These are phyloP conservation scores for Pelargonium fulgidum DNA, from an alignment of 441 rosid genomes.

Conservation along the genomic window DNA sequence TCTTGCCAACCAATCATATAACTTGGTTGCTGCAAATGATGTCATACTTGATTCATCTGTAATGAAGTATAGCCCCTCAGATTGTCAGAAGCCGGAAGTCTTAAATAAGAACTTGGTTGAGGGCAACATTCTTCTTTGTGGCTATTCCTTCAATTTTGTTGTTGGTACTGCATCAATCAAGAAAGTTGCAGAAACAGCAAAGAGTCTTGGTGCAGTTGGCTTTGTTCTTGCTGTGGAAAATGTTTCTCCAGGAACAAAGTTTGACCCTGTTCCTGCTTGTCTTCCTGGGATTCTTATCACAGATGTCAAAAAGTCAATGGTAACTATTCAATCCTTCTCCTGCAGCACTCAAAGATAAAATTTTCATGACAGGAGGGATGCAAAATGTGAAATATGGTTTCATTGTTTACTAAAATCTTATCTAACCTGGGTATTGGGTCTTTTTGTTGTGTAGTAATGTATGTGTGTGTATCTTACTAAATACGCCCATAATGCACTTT, in stretches of 20 bases:
- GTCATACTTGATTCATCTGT: conserved; percentile 34
- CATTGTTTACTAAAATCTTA: not conserved
- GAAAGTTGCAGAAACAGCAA: conserved; percentile 26
- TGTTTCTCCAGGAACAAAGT: conserved; percentile 89
- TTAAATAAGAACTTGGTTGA: conserved; percentile 23
- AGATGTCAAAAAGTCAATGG: conserved; percentile 27
- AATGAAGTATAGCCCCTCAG: conserved; percentile 23
- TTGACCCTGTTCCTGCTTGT: conserved; percentile 84
- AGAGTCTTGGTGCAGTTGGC: conserved; percentile 28
- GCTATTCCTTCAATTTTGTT: conserved; percentile 82
- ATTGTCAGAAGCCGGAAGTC: conserved; percentile 28
- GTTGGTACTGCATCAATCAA: conserved; percentile 25
- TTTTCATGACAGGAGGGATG: not conserved
- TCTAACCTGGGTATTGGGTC: not conserved
- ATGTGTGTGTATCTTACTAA: too few relatives aligned
- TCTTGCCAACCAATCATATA: conserved; percentile 22
- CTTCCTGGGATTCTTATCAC: conserved; percentile 85
- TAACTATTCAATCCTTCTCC: conserved; percentile 25
- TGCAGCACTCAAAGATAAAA: not conserved
- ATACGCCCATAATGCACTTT: not conserved
- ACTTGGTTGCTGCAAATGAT: conserved; percentile 71
- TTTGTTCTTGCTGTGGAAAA: conserved; percentile 96
- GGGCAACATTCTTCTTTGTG: conserved; percentile 80
- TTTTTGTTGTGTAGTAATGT: too few relatives aligned
- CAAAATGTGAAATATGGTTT: not conserved